These are phyloP conservation scores for Cladosporium sp. DNA, from an alignment of 2,329 filamentous ascomycete species.

Conservation along the genomic window DNA sequence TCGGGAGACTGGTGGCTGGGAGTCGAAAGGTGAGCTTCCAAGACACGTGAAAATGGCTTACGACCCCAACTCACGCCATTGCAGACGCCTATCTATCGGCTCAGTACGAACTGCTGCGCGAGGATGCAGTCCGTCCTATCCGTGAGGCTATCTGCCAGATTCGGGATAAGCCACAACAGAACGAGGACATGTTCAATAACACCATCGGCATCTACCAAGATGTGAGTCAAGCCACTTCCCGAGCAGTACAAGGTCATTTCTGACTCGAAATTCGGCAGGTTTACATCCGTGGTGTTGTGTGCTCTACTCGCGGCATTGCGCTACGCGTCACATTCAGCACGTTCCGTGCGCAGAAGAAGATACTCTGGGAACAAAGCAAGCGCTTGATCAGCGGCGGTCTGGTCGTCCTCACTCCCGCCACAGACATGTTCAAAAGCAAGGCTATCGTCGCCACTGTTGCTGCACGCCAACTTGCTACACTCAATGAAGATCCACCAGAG, in stretches of 20 bases:
- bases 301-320: slow-evolving; percentile 60
- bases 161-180: slow-evolving; percentile 48
- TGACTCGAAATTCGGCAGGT: slow-evolving; percentile 48
- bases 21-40: slow-evolving; percentile 40
- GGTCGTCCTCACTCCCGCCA: slow-evolving; percentile 50
- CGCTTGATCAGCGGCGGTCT: slow-evolving; percentile 52
- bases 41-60: neutral
- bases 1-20: slow-evolving; percentile 53
- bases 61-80: neutral
- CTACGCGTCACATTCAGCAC: slow-evolving; percentile 68
- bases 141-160: slow-evolving; percentile 61
- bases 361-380: slow-evolving; percentile 64
- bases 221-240: slow-evolving; percentile 36
- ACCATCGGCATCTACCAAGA: slow-evolving; percentile 63
- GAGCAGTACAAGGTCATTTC: neutral
- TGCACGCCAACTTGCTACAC: slow-evolving; percentile 59
- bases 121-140: slow-evolving; percentile 67
- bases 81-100: slow-evolving; percentile 61
- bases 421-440: slow-evolving; percentile 59
- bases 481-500: slow-evolving; percentile 64
- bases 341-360: slow-evolving; percentile 58
- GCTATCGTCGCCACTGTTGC: slow-evolving; percentile 71
- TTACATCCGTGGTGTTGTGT: slow-evolving; percentile 60
- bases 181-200: slow-evolving; percentile 46
- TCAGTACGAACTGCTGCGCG: slow-evolving; percentile 71